Base-by-base conservation (phyloP, 805 yeast genomes). In the Pichia deserticola region DNA sequence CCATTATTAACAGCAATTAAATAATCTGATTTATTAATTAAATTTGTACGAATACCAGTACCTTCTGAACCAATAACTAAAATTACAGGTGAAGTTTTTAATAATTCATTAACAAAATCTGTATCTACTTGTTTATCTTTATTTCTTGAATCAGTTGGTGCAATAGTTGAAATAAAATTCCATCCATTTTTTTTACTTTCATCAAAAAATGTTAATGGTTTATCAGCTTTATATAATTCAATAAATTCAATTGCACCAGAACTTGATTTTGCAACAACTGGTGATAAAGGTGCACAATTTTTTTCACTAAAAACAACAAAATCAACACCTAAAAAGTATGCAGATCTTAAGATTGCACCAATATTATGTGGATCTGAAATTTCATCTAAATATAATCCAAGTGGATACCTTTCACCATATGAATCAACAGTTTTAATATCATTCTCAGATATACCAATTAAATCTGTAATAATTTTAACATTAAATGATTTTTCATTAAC, bases 31-130 rank as follows among this genome's bases (percentile, higher is more conserved):
- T 79, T 70, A 47, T 78, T 67, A 52, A 78, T 69, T 56, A 89
- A 59, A 42, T 79, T 76, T 7, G 83, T 83, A 47, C 96, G 72
- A 29, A 89, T 79, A 36, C 97, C 97, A 6, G 71, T 72, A 9
- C 95, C 95, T 66, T 89, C 97, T 45, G 89, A 84, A 11, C 97
- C 97, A 44, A 90, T 69, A 1, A 89, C 85, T 45, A 89, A 66
- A 53, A 90, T 59, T 36, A 79, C 75, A 0, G 97, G 97, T 1
- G 74, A 63, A 10, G 69, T 58, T 3, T 66, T 63, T 36, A 80
- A 60, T 36, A 82, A 57, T 0, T 64, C 65, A 1, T 67, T 58
- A 46, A 88, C 65, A 29, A 77, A 78, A 4, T 64, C 65, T 5
- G 47, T 40, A 15, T 45, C 40, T 33, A 51, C 28, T 5, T 35